Percentiles rank a stretch among this genome's conserved stretches.
These are phyloP conservation scores for Colletotrichum godetiae DNA, from an alignment of 2,329 filamentous ascomycete species.

Conservation along the genomic window DNA sequence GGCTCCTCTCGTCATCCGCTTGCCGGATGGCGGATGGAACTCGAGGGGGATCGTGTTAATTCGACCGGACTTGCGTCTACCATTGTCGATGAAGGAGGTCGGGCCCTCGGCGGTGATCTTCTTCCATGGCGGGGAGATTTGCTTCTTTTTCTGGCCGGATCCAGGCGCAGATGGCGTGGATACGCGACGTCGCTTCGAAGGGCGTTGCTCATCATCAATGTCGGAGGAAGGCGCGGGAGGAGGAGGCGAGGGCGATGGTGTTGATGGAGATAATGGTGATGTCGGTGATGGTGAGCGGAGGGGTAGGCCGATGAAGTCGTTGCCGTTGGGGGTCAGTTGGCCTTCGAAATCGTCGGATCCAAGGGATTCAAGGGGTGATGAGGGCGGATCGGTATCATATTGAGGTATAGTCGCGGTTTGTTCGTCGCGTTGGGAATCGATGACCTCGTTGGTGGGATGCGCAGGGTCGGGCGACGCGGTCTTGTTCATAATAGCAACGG, in stretches of 20 bases:
- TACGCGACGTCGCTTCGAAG: constrained; percentile 73
- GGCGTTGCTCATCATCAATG: constrained; percentile 59
- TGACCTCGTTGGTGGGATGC: constrained; percentile 47
- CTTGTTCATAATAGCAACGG: constrained; percentile 66
- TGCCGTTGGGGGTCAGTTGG: constrained; percentile 34
- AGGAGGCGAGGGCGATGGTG: constrained; percentile 12
- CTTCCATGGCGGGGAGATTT: constrained; percentile 92
- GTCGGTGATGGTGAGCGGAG: constrained; percentile 14
- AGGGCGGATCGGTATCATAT: constrained; percentile 29
- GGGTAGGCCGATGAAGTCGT: constrained; percentile 30
- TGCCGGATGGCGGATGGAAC: constrained; percentile 60
- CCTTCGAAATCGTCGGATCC: constrained; percentile 36
- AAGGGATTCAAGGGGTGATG: constrained; percentile 29
- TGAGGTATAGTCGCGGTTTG: constrained; percentile 31
- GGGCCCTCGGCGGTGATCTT: constrained; percentile 86
- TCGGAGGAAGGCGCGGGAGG: constrained; percentile 35
- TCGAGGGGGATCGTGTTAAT: constrained; percentile 69
- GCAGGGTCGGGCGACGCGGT: constrained; percentile 65
- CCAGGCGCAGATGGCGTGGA: constrained; percentile 51
- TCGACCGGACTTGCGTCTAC: constrained; percentile 74
- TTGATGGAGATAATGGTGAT: constrained; percentile 8
- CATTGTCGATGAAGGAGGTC: constrained; percentile 83
- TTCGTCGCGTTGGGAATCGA: constrained; percentile 39
- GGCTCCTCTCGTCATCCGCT: constrained; percentile 62
- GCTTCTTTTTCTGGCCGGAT: constrained; percentile 57